Base-by-base conservation (phyloP, 352 stramenopile species). In the Thraustochytrium sp. region DNA sequence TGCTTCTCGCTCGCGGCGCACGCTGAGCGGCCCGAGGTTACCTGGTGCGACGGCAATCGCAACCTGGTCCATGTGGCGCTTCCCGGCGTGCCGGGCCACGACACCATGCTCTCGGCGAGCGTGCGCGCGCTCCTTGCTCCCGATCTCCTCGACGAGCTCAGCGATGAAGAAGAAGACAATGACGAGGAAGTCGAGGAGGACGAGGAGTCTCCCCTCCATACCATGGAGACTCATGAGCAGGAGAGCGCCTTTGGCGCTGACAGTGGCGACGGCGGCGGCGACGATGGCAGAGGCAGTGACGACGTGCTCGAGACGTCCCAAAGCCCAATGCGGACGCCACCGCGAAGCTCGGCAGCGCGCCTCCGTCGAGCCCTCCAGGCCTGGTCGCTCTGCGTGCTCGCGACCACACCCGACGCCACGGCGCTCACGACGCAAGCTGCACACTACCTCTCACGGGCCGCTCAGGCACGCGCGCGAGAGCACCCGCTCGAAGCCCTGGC, bases 21-120 rank as follows among this genome's bases (percentile, higher is more conserved):
- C 65, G 18, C 65, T 18, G 3, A 1, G 21, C 46, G 26, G 23
- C 37, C 29, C 21, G 65, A 78, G 37, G 13, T 78, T 18, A 78
- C 65, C 5, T 78, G 65, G 65, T 78, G 65, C 26, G 65, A 78
- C 49, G 65, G 65, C 13, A 59, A 78, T 36, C 65, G 65, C 4
- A 78, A 78, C 48, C 48, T 78, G 21, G 65, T 78, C 3, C 65
- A 78, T 2, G 16, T 78, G 4, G 26, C n/a, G 42, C 42, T 78
- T 3, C 65, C 65, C 8, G 61, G 56, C 18, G 31, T 23, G 36
- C 56, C 4, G 29, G 29, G 2, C 37, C 36, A n/a, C 56, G 56
- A n/a, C 4, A 29, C 11, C 18, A 21, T 29, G 18, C 34, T 68
- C 31, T 9, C 38, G 8, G n/a, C 56, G 23, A 29, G 8, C n/a